Evolutionary conservation across 2,329 filamentous ascomycete genomes (phyloP).

Genomic region (Fusarium haematococcum): DNA sequence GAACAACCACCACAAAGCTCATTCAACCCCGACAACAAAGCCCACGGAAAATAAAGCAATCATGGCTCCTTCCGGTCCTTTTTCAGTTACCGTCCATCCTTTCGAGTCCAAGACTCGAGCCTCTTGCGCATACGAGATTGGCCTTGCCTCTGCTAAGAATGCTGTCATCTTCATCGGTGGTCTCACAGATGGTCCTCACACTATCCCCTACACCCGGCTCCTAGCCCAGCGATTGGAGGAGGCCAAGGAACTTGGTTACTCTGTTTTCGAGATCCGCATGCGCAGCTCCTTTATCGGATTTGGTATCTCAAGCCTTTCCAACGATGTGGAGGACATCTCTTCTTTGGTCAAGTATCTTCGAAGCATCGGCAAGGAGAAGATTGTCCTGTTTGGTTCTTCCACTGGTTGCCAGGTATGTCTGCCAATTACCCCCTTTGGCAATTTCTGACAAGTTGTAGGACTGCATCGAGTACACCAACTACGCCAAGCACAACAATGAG

Average conservation of each 20-base stretch:
- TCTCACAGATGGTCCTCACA: slow-evolving; percentile 76
- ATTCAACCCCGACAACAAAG: background rate
- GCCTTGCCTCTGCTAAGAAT: slow-evolving; percentile 59
- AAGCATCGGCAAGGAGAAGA: slow-evolving; percentile 60
- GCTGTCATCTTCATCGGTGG: slow-evolving; percentile 78
- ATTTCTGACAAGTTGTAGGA: slow-evolving; percentile 54
- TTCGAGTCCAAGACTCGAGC: slow-evolving; percentile 56
- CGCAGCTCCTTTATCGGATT: slow-evolving; percentile 66
- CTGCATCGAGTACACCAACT: slow-evolving; percentile 66
- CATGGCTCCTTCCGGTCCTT: slow-evolving; percentile 50
- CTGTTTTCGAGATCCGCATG: slow-evolving; percentile 68
- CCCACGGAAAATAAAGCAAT: background rate
- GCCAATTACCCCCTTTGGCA: background rate
- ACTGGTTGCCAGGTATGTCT: slow-evolving; percentile 66
- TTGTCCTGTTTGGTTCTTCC: slow-evolving; percentile 69
- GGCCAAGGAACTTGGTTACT: slow-evolving; percentile 56
- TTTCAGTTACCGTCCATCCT: slow-evolving; percentile 59
- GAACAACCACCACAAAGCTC: slow-evolving; percentile 3
- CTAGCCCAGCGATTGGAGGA: slow-evolving; percentile 59
- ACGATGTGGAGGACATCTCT: slow-evolving; percentile 67
- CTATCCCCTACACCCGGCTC: slow-evolving; percentile 66
- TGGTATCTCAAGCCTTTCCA: slow-evolving; percentile 61
- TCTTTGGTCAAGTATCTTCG: slow-evolving; percentile 66
- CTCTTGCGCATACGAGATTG: slow-evolving; percentile 62
- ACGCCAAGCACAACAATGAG: slow-evolving; percentile 55